Evolutionary conservation across 441 rosid genomes (phyloP), one percentile per base, ranked within the genome.

Genomic region (Oxalis stricta): DNA sequence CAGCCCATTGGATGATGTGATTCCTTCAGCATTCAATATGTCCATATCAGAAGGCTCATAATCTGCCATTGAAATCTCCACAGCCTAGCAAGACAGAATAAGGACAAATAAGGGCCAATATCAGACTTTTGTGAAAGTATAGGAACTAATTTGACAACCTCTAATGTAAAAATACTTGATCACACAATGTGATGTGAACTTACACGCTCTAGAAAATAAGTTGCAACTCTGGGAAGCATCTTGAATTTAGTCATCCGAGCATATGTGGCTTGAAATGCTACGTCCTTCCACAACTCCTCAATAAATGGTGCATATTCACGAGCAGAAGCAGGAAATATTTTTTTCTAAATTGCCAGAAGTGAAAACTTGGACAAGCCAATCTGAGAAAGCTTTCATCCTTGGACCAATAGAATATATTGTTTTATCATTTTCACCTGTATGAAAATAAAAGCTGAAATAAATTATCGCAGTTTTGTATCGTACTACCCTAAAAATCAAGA

Each of bases 161-260:
- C n/a, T n/a, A n/a, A n/a, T n/a, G n/a, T n/a, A n/a, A n/a, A n/a
- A n/a, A n/a, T n/a, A n/a, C n/a, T n/a, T n/a, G n/a, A n/a, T n/a
- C n/a, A n/a, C n/a, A n/a, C n/a, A n/a, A n/a, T n/a, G n/a, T n/a
- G n/a, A n/a, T n/a, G n/a, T 10, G 45, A 23, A 37, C 67, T 61
- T 53, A 80, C 89, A 65, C 77, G 65, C 52, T 61, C 82, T 34
- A 80, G 75, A 58, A 80, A 80, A 68, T 80, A 73, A 12, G 71
- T 68, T 28, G 82, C 79, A 33, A 41, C 53, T 60, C 70, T 65
- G n/a, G 89, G 84, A 18, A 76, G 68, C 62, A 45, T 67, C 45
- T 70, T 71, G 6, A 79, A 66, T 58, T 71, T 73, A 15, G 47
- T 55, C 52, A 79, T 68, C 19, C 70, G 64, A 50, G 48, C 65